Base-by-base conservation (phyloP, 176 grass and related monocot genomes). In the Cenchrus purpureus region DNA sequence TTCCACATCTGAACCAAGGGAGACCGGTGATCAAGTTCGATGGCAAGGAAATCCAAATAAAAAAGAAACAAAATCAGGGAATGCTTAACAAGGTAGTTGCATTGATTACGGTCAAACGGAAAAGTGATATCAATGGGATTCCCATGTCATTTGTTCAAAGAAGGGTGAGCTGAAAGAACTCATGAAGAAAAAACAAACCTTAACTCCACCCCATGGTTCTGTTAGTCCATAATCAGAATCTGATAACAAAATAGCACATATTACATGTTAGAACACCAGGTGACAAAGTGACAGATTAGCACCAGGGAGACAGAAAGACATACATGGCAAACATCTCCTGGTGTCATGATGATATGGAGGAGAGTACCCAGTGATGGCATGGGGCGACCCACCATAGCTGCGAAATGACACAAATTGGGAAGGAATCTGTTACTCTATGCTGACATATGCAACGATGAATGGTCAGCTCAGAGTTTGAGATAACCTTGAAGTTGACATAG, bases 1-100 rank as follows among this genome's bases (percentile, higher is more conserved):
- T 94, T 80, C 20, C 69, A 73, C 74, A 59, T 72, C 92, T 94
- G 71, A 67, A 85, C 15, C 22, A 63, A 72, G 37, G 9, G 56
- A 82, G 58, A 70, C 29, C 19, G 42, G 15, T 54, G 28, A 20
- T 54, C 43, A 62, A 43, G 48, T 76, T 63, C 11, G 0, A 63
- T 63, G 25, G 5, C 43, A 48, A 51, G 20, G 57, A 22, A 82
- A 40, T 52, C 45, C 13, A 6, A 79, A 11, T 5, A 25, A 68
- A 65, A 52, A 31, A 12, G 20, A 34, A 80, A 68, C 12, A 0
- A 60, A 57, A 82, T 2, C 4, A 12, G n/a, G 2, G 3, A 37
- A 63, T 2, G 45, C 19, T 60, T 52, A 73, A 49, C 25, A 73
- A 12, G 7, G 17, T 82, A n/a, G 17, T 10, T 74, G 48, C 16